Evolutionary conservation across 1,284 basidiomycete species (phyloP), one percentile per base, ranked within the genome.

Genomic region (Trichosporon sp.): DNA sequence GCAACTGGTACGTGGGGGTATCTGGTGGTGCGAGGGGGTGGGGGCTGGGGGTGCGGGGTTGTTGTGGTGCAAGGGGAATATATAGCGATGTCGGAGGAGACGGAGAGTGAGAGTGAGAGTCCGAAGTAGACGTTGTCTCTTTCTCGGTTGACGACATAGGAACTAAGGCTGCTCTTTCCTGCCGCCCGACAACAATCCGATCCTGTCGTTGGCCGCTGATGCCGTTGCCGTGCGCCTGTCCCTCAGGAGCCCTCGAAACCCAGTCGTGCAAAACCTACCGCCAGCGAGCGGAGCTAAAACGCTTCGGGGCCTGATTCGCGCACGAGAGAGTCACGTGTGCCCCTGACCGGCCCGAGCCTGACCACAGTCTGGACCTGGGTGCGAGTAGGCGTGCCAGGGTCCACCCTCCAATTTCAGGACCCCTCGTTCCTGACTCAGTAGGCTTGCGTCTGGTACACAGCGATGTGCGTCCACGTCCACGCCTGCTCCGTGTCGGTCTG

Each of bases 101-200:
- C 8, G 56, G 35, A 37, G 35, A 37, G 35, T 26, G 26, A 26
- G 35, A 7, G 35, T 7, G 35, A 37, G 35, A 37, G 35, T 37
- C 35, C 35, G 35, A 37, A 37, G 31, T n/a, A n/a, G 59, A 35
- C 32, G 59, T 35, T 63, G 51, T 54, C 46, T 48, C 51, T 54
- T 19, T 54, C 51, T 21, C 16, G 51, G 51, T 54, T 54, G 51
- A 54, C 51, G 51, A 54, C 51, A 54, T 54, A 54, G 51, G 51
- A 54, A 54, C 51, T 26, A 11, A 19, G 19, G 21, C 51, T 54
- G 26, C n/a, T 16, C 35, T 16, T 16, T 51, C n/a, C 48, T 19
- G 48, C 48, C 12, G 16, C 35, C 68, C 21, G 31, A 64, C 6
- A 63, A 56, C 69, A 70, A 70, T 43, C 31, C 68, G n/a, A 48